These are phyloP conservation scores for Solanum chacoense DNA, from an alignment of 305 asterid genomes.

Conservation along the genomic window DNA sequence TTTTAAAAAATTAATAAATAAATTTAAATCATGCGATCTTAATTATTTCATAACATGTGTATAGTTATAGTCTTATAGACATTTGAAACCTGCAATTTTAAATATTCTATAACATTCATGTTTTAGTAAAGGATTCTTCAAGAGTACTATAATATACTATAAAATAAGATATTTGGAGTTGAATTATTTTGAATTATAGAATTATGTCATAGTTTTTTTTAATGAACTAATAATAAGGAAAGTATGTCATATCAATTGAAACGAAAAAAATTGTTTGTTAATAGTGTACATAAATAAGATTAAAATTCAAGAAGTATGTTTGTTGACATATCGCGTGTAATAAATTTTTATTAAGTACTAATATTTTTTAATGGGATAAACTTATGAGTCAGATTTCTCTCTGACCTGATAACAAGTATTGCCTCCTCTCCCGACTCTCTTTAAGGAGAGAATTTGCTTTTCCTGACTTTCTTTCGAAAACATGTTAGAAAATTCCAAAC, in stretches of 20 bases:
- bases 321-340: background rate
- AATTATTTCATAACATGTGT: background rate
- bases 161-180: background rate
- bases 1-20: background rate
- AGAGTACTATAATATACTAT: background rate
- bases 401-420: background rate
- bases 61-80: background rate
- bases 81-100: background rate
- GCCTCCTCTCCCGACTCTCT: background rate
- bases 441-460: background rate
- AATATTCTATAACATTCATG: background rate
- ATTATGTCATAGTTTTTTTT: background rate
- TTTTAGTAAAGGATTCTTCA: background rate
- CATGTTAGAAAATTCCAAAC: background rate
- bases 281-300: background rate
- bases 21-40: background rate
- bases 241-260: background rate
- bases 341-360: background rate
- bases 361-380: background rate
- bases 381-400: background rate
- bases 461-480: background rate
- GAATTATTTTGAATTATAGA: background rate
- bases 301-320: background rate
- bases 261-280: background rate
- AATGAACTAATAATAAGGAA: background rate